phyloP scores from a whole-genome alignment of 1,284 basidiomycete species.

The Testicularia cyperi region DNA sequence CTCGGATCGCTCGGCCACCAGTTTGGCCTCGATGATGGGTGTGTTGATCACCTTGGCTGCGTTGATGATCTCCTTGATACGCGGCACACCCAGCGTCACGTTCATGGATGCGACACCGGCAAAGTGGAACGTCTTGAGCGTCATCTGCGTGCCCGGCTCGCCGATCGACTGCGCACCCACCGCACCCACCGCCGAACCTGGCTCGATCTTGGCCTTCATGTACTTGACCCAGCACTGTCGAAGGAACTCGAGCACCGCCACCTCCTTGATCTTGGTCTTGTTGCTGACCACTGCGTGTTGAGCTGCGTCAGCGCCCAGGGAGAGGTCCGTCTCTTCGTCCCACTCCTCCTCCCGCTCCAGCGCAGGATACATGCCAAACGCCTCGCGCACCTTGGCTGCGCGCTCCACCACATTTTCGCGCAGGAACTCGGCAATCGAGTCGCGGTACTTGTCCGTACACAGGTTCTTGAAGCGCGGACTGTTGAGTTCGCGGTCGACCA shows the following conservation, averaged over 20 bases:
- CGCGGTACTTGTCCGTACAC: slow-evolving; percentile 72
- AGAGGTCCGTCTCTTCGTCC: slow-evolving; percentile 76
- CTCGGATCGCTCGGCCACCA: slow-evolving; percentile 71
- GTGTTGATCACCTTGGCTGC: slow-evolving; percentile 95
- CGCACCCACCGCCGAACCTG: slow-evolving; percentile 79
- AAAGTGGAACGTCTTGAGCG: slow-evolving; percentile 99
- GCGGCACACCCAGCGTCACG: slow-evolving; percentile 96
- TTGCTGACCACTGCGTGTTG: slow-evolving; percentile 74
- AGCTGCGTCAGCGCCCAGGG: slow-evolving; percentile 71
- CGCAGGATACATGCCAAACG: slow-evolving; percentile 82
- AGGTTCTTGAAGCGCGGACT: slow-evolving; percentile 65
- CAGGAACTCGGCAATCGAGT: slow-evolving; percentile 76
- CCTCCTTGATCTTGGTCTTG: slow-evolving; percentile 81
- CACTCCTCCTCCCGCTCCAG: slow-evolving; percentile 74
- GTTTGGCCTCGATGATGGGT: slow-evolving; percentile 94
- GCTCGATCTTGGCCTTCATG: slow-evolving; percentile 58
- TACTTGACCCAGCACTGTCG: slow-evolving; percentile 77
- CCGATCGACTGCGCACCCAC: slow-evolving; percentile 99
- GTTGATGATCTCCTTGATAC: slow-evolving; percentile 99
- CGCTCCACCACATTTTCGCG: slow-evolving; percentile 70
- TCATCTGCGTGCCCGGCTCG: slow-evolving; percentile 99
- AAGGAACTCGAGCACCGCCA: slow-evolving; percentile 78
- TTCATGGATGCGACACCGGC: slow-evolving; percentile 99
- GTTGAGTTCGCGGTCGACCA: slow-evolving; percentile 70
- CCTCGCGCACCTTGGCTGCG: slow-evolving; percentile 72